Base-by-base conservation (phyloP, 495 filamentous ascomycete genomes). In the Aspergillus incahuasiensis region DNA sequence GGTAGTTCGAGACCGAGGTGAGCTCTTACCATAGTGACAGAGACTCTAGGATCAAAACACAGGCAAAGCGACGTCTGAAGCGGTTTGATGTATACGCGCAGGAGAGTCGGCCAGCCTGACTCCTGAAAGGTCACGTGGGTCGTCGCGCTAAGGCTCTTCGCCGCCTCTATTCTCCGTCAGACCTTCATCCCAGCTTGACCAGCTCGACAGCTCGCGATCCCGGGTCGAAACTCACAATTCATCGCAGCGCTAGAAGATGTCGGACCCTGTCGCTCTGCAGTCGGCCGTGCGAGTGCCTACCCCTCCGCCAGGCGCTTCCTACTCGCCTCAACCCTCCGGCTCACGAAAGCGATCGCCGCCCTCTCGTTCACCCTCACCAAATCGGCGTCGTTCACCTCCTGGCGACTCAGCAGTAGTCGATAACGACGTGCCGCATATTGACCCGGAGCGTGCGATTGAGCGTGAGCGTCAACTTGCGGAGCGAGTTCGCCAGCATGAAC, bases 211-310 rank as follows among this genome's bases (percentile, higher is more conserved):
- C 16, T 50, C 24, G 45, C 46, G 22, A 16, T 46, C 21, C 11
- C 13, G 43, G 13, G 21, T n/a, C 22, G 24, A 16, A 22, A 46
- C 16, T 22, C 30, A 32, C 42, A 22, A 32, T 19, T 19, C 39
- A 11, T 28, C 18, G n/a, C 13, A 19, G 46, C 35, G 54, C 34
- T 44, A 52, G 59, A 44, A 38, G 41, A 79, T 79, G 76, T 69
- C 68, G 52, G 78, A 81, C 43, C 65, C 73, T 21, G 68, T 79
- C 28, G 72, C 80, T 48, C 73, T 87, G 50, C 82, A 85, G 61
- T 87, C 85, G 38, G 84, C 86, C 28, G 84, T 88, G 49, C 80
- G 85, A 65, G 74, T 88, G 52, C 85, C 85, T 35, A 85, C 85
- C 5, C 84, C 85, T 56, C 80, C 84, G 19, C 84, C 84, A 50